Percentiles rank a stretch among this genome's conserved stretches.
These are phyloP conservation scores for Thelonectria olida DNA, from an alignment of 2,329 filamentous ascomycete species.

Conservation along the genomic window DNA sequence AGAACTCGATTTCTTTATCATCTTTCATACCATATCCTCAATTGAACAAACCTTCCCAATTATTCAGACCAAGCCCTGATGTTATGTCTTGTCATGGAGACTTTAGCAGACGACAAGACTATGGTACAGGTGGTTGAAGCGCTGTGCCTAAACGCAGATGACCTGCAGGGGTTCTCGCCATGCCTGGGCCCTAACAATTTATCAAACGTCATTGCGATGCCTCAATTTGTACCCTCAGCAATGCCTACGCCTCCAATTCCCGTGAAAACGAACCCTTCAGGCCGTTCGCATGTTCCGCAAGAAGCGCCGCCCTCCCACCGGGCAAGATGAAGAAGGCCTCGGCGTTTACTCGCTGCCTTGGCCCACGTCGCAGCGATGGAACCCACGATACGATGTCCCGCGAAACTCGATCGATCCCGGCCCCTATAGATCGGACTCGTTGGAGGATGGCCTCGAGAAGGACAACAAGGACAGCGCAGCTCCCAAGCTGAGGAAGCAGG, in stretches of 20 bases:
- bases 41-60: too few species aligned
- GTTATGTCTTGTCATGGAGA: too few species aligned
- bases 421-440: background rate
- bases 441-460: slow-evolving; percentile 8
- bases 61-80: too few species aligned
- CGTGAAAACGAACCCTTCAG: background rate
- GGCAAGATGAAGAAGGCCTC: slow-evolving; percentile 19
- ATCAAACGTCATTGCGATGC: too few species aligned
- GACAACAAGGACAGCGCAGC: background rate
- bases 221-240: too few species aligned
- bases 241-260: background rate
- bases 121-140: too few species aligned
- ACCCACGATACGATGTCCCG: slow-evolving; percentile 37
- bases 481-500: background rate
- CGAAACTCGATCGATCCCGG: slow-evolving; percentile 28
- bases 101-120: too few species aligned
- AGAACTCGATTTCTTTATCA: too few species aligned
- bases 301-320: slow-evolving; percentile 2
- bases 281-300: slow-evolving; percentile 21
- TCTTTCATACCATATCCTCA: too few species aligned
- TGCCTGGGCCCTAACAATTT: background rate
- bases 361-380: slow-evolving; percentile 38
- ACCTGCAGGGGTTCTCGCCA: background rate
- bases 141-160: background rate
- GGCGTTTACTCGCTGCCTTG: slow-evolving; percentile 31